Conservation (phyloP, 108 stramenopile genomes). For the Skeletonema tropicum region DNA sequence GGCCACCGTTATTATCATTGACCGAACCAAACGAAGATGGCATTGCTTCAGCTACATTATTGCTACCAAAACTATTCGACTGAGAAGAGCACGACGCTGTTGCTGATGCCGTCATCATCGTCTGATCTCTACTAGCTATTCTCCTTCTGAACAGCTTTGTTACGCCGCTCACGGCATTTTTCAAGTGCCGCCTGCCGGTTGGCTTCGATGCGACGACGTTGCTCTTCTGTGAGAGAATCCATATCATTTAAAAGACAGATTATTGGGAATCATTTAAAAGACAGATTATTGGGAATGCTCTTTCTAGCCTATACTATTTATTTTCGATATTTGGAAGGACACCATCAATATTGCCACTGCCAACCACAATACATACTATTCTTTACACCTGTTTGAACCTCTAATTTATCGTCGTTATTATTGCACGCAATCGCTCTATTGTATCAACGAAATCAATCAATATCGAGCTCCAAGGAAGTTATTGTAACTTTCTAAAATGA, state of each 20-base stretch:
- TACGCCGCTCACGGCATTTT: neutral
- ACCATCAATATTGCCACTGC: too few relatives aligned
- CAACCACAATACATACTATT: too few relatives aligned
- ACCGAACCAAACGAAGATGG: neutral
- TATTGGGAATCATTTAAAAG: too few relatives aligned
- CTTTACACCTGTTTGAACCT: too few relatives aligned
- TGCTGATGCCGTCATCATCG: neutral
- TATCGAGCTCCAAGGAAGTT: too few relatives aligned
- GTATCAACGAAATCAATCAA: too few relatives aligned
- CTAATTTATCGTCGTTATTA: too few relatives aligned
- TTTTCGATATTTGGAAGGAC: too few relatives aligned
- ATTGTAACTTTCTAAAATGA: too few relatives aligned
- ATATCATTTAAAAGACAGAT: too few relatives aligned
- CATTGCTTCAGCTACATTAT: neutral
- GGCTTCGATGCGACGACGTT: slow-evolving; percentile 16
- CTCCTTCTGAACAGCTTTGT: neutral
- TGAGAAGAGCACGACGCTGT: neutral
- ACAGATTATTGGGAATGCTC: too few relatives aligned
- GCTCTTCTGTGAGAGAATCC: slow-evolving; percentile 25
- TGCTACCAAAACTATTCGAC: neutral
- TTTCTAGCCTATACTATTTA: neutral
- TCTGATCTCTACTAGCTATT: neutral
- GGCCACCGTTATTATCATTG: neutral
- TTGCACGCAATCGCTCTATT: too few relatives aligned
- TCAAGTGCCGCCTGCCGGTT: slow-evolving; percentile 6